Percentiles rank a stretch among this genome's conserved stretches.
Conservation (phyloP, 805 yeast species). For the Naumovozyma dairenensis region DNA sequence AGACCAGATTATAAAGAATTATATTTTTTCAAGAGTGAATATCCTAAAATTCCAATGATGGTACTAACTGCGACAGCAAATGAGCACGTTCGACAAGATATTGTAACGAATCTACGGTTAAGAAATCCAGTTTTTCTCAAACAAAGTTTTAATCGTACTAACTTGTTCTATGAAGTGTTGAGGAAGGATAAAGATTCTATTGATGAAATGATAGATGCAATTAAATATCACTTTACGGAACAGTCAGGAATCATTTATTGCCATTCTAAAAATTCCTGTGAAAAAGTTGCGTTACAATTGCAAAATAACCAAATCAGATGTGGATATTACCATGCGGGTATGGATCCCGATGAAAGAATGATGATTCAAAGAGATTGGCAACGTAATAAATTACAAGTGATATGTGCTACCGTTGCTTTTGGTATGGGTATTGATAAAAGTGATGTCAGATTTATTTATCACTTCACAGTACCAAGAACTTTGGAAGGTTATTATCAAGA, state of each 20-base stretch:
- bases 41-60: conserved; percentile 80
- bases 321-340: conserved; percentile 89
- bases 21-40: conserved; percentile 58
- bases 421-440: conserved; percentile 99
- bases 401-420: conserved; percentile 96
- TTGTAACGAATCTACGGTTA: conserved; percentile 65
- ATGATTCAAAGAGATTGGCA: conserved; percentile 81
- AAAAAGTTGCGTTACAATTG: conserved; percentile 57
- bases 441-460: conserved; percentile 87
- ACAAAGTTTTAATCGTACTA: conserved; percentile 88
- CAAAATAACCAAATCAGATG: conserved; percentile 51
- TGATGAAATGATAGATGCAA: conserved; percentile 50
- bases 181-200: conserved; percentile 48
- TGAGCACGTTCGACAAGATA: conserved; percentile 78
- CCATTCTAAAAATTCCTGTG: conserved; percentile 83
- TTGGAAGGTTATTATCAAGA: conserved; percentile 96
- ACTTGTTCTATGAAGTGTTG: conserved; percentile 67
- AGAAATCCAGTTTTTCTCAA: conserved; percentile 54
- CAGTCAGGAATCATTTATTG: conserved; percentile 88
- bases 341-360: conserved; percentile 66
- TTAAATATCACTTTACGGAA: conserved; percentile 40
- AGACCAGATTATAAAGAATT: conserved; percentile 89
- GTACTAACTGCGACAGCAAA: conserved; percentile 97
- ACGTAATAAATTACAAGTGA: conserved; percentile 53
- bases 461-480: conserved; percentile 77